These are phyloP conservation scores for Populus pruinosa DNA, from an alignment of 345 rosid genomes.

Conservation along the genomic window DNA sequence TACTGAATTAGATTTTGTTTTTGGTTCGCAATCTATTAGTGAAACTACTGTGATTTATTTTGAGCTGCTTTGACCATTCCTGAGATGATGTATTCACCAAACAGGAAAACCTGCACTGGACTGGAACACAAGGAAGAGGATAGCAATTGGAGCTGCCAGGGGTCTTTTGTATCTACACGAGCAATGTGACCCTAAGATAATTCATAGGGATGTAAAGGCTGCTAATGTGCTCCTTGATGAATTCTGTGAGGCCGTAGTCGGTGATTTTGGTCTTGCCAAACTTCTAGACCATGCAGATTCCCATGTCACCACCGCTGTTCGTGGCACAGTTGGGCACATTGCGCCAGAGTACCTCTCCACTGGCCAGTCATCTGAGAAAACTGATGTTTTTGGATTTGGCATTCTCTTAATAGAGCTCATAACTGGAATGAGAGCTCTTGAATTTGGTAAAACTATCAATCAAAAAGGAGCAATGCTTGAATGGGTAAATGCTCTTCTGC, in stretches of 20 bases:
- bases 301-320: constrained; percentile 91
- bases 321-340: constrained; percentile 94
- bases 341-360: constrained; percentile 96
- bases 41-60: not conserved
- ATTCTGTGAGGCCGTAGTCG: constrained; percentile 80
- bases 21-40: not conserved
- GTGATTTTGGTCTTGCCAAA: constrained; percentile 94
- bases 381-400: constrained; percentile 94
- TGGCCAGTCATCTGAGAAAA: constrained; percentile 94
- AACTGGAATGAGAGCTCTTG: constrained; percentile 90
- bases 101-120: constrained; percentile 78
- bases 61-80: not conserved
- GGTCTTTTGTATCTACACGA: constrained; percentile 88
- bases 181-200: constrained; percentile 93
- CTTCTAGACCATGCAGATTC: constrained; percentile 88
- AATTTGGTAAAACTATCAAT: constrained; percentile 73
- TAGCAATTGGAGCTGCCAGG: constrained; percentile 88
- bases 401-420: constrained; percentile 87
- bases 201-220: constrained; percentile 92
- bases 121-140: constrained; percentile 84
- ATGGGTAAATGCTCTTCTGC: constrained; percentile 54
- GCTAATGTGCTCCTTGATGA: constrained; percentile 89
- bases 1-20: not conserved
- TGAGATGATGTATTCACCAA: not conserved
- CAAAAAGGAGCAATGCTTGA: constrained; percentile 95